These are phyloP conservation scores for Glycine latifolia DNA, from an alignment of 306 rosid species.

Conservation along the genomic window DNA sequence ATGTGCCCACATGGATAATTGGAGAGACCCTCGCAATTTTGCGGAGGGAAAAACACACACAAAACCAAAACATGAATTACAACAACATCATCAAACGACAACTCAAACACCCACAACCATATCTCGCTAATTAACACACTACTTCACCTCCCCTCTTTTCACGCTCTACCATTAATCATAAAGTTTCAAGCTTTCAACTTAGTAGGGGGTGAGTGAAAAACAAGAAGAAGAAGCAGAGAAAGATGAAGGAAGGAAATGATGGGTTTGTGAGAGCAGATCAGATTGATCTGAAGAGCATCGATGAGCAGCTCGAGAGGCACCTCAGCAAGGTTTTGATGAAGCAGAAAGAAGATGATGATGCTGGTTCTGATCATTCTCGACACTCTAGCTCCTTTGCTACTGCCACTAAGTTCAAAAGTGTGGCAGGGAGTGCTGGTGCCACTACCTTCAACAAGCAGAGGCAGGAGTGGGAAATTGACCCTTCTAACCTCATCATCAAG, in stretches of 20 bases:
- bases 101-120: conserved; percentile 13
- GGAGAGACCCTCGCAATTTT: conserved; percentile 42
- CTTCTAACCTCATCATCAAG: conserved; percentile 77
- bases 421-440: background rate
- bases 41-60: conserved; percentile 18
- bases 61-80: background rate
- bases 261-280: conserved; percentile 89
- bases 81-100: conserved; percentile 25
- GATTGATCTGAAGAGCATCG: conserved; percentile 85
- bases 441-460: conserved; percentile 52
- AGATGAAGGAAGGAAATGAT: conserved; percentile 71
- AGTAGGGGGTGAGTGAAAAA: too few species aligned
- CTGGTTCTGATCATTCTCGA: conserved; percentile 10
- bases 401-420: conserved; percentile 2
- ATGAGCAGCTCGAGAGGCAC: conserved; percentile 86
- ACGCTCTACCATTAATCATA: background rate
- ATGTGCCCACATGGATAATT: conserved; percentile 85
- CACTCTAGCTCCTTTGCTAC: background rate
- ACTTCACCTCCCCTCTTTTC: background rate
- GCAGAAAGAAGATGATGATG: conserved; percentile 54
- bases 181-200: too few species aligned
- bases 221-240: background rate
- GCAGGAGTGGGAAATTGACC: conserved; percentile 89
- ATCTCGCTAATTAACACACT: background rate
- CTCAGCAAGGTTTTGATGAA: conserved; percentile 69